phyloP scores from a whole-genome alignment of 129 eudicot genomes.

The Flaveria brownii region DNA sequence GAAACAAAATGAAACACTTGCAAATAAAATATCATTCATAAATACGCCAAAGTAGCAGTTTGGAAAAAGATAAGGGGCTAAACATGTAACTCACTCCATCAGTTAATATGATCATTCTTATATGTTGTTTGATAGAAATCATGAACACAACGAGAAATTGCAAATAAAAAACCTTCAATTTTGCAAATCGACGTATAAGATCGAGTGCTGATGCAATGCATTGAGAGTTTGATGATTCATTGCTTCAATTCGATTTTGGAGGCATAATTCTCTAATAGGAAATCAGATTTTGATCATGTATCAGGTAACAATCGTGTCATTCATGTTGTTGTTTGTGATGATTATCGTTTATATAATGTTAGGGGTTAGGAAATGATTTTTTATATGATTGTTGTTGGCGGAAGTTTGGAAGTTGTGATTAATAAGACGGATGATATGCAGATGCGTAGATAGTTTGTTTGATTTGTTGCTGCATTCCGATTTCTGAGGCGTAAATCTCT shows the following conservation, averaged over 20 bases:
- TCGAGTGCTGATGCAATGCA: slow-evolving; percentile 16
- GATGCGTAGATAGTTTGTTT: slow-evolving; percentile 24
- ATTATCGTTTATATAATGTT: slow-evolving; percentile 4
- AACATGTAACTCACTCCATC: slow-evolving; percentile 3
- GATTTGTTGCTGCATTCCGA: slow-evolving; percentile 18
- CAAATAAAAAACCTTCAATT: neutral
- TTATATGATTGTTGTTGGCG: neutral
- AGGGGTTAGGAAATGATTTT: slow-evolving; percentile 4
- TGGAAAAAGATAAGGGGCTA: slow-evolving; percentile 15
- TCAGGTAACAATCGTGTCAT: slow-evolving; percentile 31
- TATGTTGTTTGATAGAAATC: slow-evolving; percentile 25
- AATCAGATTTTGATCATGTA: slow-evolving; percentile 16
- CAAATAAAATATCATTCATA: neutral
- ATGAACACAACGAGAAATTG: slow-evolving; percentile 4
- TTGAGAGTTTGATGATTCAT: slow-evolving; percentile 6
- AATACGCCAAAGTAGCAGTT: slow-evolving; percentile 13
- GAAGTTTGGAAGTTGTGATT: neutral
- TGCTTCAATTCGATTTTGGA: slow-evolving; percentile 15
- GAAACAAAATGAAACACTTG: neutral
- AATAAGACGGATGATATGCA: slow-evolving; percentile 4
- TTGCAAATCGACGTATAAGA: neutral
- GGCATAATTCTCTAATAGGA: slow-evolving; percentile 15
- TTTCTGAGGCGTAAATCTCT: slow-evolving; percentile 32
- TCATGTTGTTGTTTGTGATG: neutral
- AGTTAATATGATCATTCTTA: slow-evolving; percentile 24